Base-by-base conservation (phyloP, 768 basidiomycete genomes). In the Calvatia gigantea region DNA sequence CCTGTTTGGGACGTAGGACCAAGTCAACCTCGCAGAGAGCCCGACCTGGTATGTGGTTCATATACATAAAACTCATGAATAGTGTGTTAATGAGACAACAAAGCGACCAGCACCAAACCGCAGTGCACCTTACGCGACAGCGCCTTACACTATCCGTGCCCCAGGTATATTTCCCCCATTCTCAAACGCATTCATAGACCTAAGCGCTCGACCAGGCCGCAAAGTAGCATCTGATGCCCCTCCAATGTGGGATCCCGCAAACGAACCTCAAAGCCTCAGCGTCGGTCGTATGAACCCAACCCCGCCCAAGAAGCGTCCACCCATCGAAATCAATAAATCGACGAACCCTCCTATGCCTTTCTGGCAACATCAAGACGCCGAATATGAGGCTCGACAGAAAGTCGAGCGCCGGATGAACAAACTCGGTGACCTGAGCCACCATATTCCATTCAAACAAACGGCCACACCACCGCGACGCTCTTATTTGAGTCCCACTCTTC, bases 331-430 rank as follows among this genome's bases (percentile, higher is more conserved):
- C 19, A 27, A 15, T 25, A 59, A 59, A 43, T 39, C 58, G 7
- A 33, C 49, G 15, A 35, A 25, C 8, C 23, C 5, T 6, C 54
- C 38, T 5, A 37, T n/a, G 4, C 51, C 54, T 15, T 33, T 50
- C 21, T 59, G 58, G 58, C 52, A 59, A 41, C 49, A 56, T 5
- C 58, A 59, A 31, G 58, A 56, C 35, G 44, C 42, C 6, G 29
- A 51, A 11, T 19, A 47, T 19, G 54, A 59, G 28, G 51, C 23
- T 47, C 53, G 37, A n/a, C 27, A 42, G 31, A 56, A 56, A 49
- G 29, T 41, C 25, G 46, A 49, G n/a, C 54, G 47, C 6, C 46
- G 54, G 4, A 56, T 56, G 47, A 23, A 23, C 21, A 56, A 49
- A 33, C 54, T 31, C 11, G 54, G 54, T 4, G 54, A 48, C 8